Conservation (phyloP, 177 flowering plant species). For the Vitis hybrid region DNA sequence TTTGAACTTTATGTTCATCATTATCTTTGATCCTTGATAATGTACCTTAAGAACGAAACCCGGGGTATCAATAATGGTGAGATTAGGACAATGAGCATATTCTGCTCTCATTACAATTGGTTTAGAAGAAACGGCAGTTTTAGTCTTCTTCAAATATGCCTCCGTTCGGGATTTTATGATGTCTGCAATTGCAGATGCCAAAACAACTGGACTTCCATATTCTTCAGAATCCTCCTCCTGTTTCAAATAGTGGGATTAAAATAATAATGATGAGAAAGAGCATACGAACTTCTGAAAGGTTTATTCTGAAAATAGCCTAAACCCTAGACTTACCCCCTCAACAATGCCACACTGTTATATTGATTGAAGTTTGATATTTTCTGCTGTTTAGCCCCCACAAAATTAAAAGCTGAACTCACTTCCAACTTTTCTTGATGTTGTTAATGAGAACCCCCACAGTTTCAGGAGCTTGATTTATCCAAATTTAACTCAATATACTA, state of each 20-base stretch:
- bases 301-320: no score
- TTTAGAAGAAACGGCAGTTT: conserved; percentile 82
- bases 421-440: no score
- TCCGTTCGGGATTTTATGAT: conserved; percentile 81
- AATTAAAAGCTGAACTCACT: no score
- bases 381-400: no score
- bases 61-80: conserved; percentile 96
- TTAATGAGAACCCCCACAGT: no score
- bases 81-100: conserved; percentile 97
- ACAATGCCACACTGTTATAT: no score
- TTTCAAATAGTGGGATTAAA: background rate
- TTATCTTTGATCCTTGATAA: background rate
- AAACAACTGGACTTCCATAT: conserved; percentile 75
- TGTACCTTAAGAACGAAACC: conserved; percentile 95
- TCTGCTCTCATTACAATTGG: conserved; percentile 98
- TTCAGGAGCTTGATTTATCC: no score
- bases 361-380: no score
- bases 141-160: conserved; percentile 64
- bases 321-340: no score
- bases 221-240: conserved; percentile 99
- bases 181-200: conserved; percentile 86
- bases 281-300: no score
- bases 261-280: background rate
- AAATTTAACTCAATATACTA: no score
- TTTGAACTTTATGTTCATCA: background rate